Evolutionary conservation across 2,329 filamentous ascomycete species (phyloP), one percentile per base, ranked within the genome.

Genomic region (Scytalidium lignicola): DNA sequence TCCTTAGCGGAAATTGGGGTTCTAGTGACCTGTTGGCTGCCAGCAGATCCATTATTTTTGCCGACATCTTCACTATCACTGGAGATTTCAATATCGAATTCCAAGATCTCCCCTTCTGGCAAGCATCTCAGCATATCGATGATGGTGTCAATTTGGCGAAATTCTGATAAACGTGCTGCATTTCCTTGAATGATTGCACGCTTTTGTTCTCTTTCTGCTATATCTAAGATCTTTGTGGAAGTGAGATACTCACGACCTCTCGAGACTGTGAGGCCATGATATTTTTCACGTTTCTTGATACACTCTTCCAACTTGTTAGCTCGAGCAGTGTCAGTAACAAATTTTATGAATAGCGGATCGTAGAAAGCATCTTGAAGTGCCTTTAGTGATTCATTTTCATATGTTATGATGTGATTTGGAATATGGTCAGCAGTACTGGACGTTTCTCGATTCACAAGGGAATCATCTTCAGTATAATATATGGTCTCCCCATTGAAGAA

Each of bases 401-500:
- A 48, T 1, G 28, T 41, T 4, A 52, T 42, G 17, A 32, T 37
- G 32, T 50, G 46, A 44, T 43, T 43, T 40, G 12, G 43, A 17
- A n/a, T 19, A 19, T 20, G 40, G 12, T n/a, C 7, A 2, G 22
- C 15, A 6, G 13, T n/a, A 26, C 2, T 44, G 4, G 13, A 15
- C 1, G 26, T 15, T 2, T 4, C 19, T 21, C 7, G 22, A 21
- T 44, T 26, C 26, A 18, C 20, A 23, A 42, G 9, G 10, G 26
- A 17, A 26, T 49, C 46, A 15, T 48, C 41, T 46, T 43, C 43
- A 40, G 48, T 15, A 13, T 37, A n/a, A 13, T 5, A 48, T n/a
- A 53, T 43, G 18, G 28, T 26, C 19, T 47, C 40, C 21, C 48
- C 48, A 17, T 45, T 44, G 26, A 51, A 53, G 29, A 53, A 53